Evolutionary conservation across 148 eudicot genomes (phyloP).

Genomic region (Vaccinium vitisidaea): DNA sequence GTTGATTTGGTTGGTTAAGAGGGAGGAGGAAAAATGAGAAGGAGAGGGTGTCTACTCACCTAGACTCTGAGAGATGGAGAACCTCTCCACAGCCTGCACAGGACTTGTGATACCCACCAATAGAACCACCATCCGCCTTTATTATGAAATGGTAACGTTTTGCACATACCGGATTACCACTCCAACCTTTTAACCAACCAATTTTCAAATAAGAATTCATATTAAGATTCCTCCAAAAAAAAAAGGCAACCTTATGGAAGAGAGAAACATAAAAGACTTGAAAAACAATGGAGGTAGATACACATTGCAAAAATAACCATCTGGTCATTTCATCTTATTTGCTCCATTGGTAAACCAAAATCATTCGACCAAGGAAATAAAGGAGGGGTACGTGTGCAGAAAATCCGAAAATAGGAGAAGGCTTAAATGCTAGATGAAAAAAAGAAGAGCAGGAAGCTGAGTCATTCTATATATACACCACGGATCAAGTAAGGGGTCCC

Average conservation of each 20-base stretch:
- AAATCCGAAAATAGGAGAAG: not conserved
- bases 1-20: not conserved
- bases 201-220: not conserved
- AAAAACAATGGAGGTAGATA: not conserved
- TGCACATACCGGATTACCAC: slow-evolving; percentile 64
- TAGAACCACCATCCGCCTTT: slow-evolving; percentile 65
- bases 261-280: not conserved
- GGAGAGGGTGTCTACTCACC: slow-evolving; percentile 39
- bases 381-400: no score
- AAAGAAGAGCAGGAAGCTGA: not conserved
- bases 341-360: not conserved
- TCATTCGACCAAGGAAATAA: not conserved
- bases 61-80: slow-evolving; percentile 65
- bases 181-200: slow-evolving; percentile 53
- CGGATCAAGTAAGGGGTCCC: no score
- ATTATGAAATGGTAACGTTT: slow-evolving; percentile 66
- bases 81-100: slow-evolving; percentile 68
- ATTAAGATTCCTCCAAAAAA: not conserved
- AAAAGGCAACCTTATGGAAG: not conserved
- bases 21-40: not conserved
- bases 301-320: not conserved
- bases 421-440: not conserved
- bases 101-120: slow-evolving; percentile 68
- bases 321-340: not conserved
- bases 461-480: not conserved